These are phyloP conservation scores for Leishmania turanica DNA, from an alignment of 208 protist species.

Conservation along the genomic window DNA sequence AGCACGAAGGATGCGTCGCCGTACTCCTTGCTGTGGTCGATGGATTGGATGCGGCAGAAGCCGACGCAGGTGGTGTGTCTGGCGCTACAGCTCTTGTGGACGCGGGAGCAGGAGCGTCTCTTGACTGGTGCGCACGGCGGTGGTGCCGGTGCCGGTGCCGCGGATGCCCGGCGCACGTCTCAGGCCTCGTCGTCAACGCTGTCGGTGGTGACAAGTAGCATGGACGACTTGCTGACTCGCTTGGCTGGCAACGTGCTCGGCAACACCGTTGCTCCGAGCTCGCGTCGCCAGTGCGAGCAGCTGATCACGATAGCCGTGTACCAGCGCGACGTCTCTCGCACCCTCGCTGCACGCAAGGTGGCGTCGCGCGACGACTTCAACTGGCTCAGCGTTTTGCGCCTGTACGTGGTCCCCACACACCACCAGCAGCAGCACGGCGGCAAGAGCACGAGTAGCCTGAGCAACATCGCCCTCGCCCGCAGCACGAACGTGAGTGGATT, in stretches of 20 bases:
- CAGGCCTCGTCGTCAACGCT: conserved; percentile 1
- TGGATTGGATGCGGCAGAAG: conserved; percentile 89
- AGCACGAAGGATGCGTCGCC: background rate
- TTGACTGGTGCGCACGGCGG: conserved; percentile 25
- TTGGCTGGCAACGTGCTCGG: conserved; percentile 75
- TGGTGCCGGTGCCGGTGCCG: background rate
- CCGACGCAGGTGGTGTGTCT: conserved; percentile 94
- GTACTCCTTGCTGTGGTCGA: conserved; percentile 41
- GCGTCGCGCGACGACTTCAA: conserved; percentile 91
- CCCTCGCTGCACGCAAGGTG: conserved; percentile 57
- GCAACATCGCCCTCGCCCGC: conserved; percentile 6
- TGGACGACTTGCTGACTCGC: conserved; percentile 85
- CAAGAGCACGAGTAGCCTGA: background rate
- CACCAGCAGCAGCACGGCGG: conserved; percentile 11
- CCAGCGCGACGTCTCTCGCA: conserved; percentile 94
- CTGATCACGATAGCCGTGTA: conserved; percentile 99
- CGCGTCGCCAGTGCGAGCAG: conserved; percentile 96
- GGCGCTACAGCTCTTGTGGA: conserved; percentile 94
- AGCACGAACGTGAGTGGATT: background rate
- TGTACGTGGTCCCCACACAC: conserved; percentile 76
- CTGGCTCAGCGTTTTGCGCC: conserved; percentile 97
- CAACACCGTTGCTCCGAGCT: conserved; percentile 21
- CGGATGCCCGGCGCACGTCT: background rate
- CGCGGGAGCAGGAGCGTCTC: conserved; percentile 79
- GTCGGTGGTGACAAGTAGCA: conserved; percentile 44